Evolutionary conservation across 306 rosid genomes (phyloP).

Genomic region (Sphenostylis stenocarpa): DNA sequence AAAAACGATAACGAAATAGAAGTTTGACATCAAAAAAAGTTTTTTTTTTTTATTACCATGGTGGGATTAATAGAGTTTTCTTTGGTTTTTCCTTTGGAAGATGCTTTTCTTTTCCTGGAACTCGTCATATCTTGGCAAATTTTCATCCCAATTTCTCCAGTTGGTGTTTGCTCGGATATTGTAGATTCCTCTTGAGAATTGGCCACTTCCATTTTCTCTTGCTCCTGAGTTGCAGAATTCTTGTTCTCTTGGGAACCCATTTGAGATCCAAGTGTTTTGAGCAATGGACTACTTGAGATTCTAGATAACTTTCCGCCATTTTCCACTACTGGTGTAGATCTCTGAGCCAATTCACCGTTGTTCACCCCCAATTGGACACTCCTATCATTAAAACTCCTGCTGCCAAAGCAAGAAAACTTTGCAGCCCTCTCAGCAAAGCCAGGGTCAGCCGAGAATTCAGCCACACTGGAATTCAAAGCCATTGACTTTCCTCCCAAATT

Average conservation of each 20-base stretch:
- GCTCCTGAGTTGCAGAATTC: conserved; percentile 44
- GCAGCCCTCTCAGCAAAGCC: conserved; percentile 96
- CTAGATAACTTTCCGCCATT: conserved; percentile 52
- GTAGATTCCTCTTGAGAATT: conserved; percentile 75
- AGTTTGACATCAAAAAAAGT: conserved; percentile 5
- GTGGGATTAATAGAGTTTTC: conserved; percentile 40
- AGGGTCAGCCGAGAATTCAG: conserved; percentile 75
- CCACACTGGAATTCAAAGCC: conserved; percentile 59
- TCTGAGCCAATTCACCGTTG: conserved; percentile 41
- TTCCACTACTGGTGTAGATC: conserved; percentile 41
- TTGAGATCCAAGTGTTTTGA: conserved; percentile 68
- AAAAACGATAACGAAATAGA: neutral
- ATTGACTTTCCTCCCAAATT: conserved; percentile 45
- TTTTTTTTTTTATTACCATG: conserved; percentile 43
- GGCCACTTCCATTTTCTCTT: conserved; percentile 34
- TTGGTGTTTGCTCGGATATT: conserved; percentile 61
- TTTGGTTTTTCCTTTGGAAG: conserved; percentile 59
- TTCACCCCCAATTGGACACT: conserved; percentile 43
- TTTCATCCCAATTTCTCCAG: conserved; percentile 41
- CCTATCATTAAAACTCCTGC: conserved; percentile 75
- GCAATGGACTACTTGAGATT: conserved; percentile 79
- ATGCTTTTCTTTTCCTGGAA: conserved; percentile 76
- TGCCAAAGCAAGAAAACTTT: conserved; percentile 88
- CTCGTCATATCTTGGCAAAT: conserved; percentile 42
- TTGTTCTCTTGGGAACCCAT: conserved; percentile 39